Base-by-base conservation (phyloP, 495 filamentous ascomycete genomes). In the Tricharina praecox region DNA sequence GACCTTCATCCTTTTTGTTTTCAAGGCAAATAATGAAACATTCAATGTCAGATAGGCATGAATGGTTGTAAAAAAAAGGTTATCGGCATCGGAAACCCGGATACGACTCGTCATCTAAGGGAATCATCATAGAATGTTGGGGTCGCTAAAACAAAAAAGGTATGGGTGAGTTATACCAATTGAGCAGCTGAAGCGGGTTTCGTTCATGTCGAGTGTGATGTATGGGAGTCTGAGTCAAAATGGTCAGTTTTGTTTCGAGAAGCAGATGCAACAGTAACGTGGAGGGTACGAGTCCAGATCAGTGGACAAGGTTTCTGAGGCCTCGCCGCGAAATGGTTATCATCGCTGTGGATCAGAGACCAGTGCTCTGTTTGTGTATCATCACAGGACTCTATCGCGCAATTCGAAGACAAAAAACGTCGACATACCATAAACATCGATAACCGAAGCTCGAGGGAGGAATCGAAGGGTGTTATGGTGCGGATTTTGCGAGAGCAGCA, bases 251-350 rank as follows among this genome's bases (percentile, higher is more conserved):
- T 18, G n/a, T 9, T 15, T 40, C 10, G 9, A 11, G 37, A 40
- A 40, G 11, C 18, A 15, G 7, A 13, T 5, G 13, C 28, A 1
- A 9, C 37, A 3, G 20, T n/a, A 18, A n/a, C n/a, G 40, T 10
- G 26, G 26, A 43, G 35, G 3, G 57, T 45, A 47, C 40, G 53
- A 54, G 54, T 56, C 50, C 52, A 61, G 57, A 72, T 96, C 90
- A 97, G 90, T 86, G 82, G 87, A 84, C 86, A 75, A 93, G 87
- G 90, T 94, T 97, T 97, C 94, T 88, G 94, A 95, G 85, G 90
- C 88, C 55, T 87, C 93, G 85, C 84, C 87, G 63, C 85, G 83
- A 84, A 76, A 74, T 85, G 84, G 69, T 90, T 68, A 84, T 77
- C 65, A 69, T 86, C 82, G 85, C 70, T 63, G 62, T 66, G 50